Evolutionary conservation across 768 basidiomycete genomes (phyloP), one percentile per base, ranked within the genome.

Genomic region (Tricholoma flavovirens): DNA sequence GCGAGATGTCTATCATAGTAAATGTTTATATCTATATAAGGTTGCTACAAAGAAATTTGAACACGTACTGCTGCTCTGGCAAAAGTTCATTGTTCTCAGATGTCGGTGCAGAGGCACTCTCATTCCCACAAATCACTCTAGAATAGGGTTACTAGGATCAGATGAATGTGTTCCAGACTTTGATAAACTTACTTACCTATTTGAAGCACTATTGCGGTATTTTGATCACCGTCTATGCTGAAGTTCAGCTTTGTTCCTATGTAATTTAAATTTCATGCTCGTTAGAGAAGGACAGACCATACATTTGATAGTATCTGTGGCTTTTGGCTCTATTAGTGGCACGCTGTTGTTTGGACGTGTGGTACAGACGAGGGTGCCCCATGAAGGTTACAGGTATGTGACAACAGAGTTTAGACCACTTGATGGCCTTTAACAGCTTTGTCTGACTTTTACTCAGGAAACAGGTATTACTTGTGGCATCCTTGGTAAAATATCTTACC

Each of bases 311-410:
- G 40, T 57, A 49, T n/a, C 59, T 49, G 32, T 58, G 53, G 35
- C 59, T 60, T 49, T 66, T 64, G 24, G 56, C 61, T 5, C 56
- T 55, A 43, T 62, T 64, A 14, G 64, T 63, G 14, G 55, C 50
- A 5, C 17, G 19, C 52, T 50, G 54, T 49, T 64, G 61, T 21
- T 57, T 56, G 11, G 51, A 48, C 15, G 64, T 66, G 43, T 54
- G 30, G 54, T 66, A 60, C 3, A 62, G 51, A 30, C 32, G 15
- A 22, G 36, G 51, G 33, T 57, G 60, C 33, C 54, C 54, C 62
- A 65, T 65, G 38, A 4, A 54, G 46, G n/a, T n/a, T n/a, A n/a
- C n/a, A n/a, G n/a, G n/a, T n/a, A 30, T 42, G 38, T 46, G n/a
- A 15, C 21, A 17, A 46, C 8, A 21, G 56, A 53, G n/a, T 22